These are phyloP conservation scores for Beta vulgaris DNA, from an alignment of 148 eudicot genomes.

Conservation along the genomic window DNA sequence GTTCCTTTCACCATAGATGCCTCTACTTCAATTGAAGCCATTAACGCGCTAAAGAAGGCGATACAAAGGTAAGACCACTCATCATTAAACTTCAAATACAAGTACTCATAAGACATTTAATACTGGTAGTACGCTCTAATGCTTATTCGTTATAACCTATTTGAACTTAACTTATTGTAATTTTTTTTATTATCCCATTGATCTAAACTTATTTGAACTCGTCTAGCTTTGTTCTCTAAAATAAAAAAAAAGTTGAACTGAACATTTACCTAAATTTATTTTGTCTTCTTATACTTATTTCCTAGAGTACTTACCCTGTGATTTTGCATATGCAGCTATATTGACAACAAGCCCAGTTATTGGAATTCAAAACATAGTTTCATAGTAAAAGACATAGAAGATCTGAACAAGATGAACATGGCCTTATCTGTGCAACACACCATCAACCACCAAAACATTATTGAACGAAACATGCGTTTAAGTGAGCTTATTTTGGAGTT, in stretches of 20 bases:
- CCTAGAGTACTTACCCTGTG: neutral
- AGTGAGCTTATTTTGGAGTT: constrained; percentile 60
- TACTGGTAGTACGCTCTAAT: too few species aligned
- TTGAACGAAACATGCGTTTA: constrained; percentile 40
- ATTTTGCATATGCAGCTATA: constrained; percentile 38
- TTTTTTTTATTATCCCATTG: too few species aligned
- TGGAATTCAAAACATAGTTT: constrained; percentile 59
- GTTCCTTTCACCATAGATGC: constrained; percentile 47
- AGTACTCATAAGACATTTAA: too few species aligned
- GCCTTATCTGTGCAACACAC: constrained; percentile 54
- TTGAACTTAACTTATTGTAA: too few species aligned
- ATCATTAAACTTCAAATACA: neutral
- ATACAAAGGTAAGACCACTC: constrained; percentile 47
- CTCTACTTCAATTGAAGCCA: constrained; percentile 50
- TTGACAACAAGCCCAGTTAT: constrained; percentile 57
- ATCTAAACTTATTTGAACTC: too few species aligned
- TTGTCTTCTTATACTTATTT: too few species aligned
- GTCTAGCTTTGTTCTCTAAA: too few species aligned
- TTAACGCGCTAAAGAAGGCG: constrained; percentile 52
- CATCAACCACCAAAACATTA: constrained; percentile 64
- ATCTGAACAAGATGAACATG: constrained; percentile 56
- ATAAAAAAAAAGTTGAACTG: too few species aligned
- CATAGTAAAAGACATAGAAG: constrained; percentile 53
- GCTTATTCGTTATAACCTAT: too few species aligned
- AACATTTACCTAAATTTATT: too few species aligned